phyloP scores from a whole-genome alignment of 495 filamentous ascomycete species.

The Extremus antarcticus region DNA sequence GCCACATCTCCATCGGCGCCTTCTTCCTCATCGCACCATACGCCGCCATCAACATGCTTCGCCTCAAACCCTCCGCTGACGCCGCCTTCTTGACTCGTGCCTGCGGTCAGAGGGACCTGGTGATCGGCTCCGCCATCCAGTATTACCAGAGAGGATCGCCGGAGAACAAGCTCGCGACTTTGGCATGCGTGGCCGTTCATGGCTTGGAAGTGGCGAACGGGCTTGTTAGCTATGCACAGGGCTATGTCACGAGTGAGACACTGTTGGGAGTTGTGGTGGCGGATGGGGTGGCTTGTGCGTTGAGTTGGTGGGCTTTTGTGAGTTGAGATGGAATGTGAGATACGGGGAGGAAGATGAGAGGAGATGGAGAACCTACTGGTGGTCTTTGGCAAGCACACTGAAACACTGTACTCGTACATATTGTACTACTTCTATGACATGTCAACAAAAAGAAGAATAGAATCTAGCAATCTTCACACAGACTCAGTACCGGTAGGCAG shows the following conservation, averaged over 20 bases:
- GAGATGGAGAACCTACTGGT: no score
- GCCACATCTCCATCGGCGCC: background rate
- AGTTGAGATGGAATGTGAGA: background rate
- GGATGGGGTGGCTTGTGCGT: background rate
- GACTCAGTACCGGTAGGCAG: no score
- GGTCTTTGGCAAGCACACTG: background rate
- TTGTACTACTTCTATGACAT: background rate
- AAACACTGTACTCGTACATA: background rate
- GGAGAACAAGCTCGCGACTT: background rate
- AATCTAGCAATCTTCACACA: no score
- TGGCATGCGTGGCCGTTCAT: background rate
- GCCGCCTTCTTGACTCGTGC: background rate
- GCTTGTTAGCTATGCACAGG: background rate
- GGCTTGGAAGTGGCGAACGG: background rate
- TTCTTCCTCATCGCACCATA: background rate
- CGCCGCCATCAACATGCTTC: background rate
- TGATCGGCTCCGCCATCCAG: background rate
- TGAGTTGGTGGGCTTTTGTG: background rate
- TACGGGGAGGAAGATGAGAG: no score
- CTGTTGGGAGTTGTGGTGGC: background rate
- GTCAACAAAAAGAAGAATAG: background rate
- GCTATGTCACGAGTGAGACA: background rate
- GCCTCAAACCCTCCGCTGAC: background rate
- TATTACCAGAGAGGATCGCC: background rate
- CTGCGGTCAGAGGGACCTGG: background rate